Base-by-base conservation (phyloP, 345 rosid species). In the Geranium rotundifolium region DNA sequence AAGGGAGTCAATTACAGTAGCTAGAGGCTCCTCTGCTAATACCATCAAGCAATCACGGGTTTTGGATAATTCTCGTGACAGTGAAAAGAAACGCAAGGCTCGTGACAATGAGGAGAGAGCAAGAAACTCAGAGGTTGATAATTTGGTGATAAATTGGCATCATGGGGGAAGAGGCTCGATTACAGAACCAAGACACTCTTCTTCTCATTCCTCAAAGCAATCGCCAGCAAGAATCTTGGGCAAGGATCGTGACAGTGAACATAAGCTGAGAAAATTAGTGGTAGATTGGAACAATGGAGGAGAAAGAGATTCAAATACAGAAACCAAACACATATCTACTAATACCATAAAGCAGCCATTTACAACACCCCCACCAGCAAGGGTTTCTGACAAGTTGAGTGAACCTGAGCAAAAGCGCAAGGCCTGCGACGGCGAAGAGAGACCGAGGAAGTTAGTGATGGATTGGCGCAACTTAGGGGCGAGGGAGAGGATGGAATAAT, bases 131-230 rank as follows among this genome's bases (percentile, higher is more conserved):
- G 52, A 34, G 41, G 3, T 34, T 1, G 41, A 46, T 14, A 46
- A 12, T 9, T 3, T 46, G 52, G 52, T 14, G 52, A 46, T 46
- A 12, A 46, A 46, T 14, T 46, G 52, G 52, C 52, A 46, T 14
- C 0, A 12, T 46, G 52, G 52, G 3, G 52, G 52, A 46, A 66
- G 73, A 59, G 79, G 73, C 50, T 37, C 63, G 1, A 69, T 69
- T 39, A 8, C 77, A 27, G 81, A 79, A 63, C 71, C 72, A 62
- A 80, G 73, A 75, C 61, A 82, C 9, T 65, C 7, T 9, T 7
- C 82, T 69, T 56, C 84, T 60, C 71, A 67, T 70, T 67, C 70
- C 59, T 49, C 74, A 61, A 82, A 74, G 84, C 82, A 75, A 17
- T 70, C 88, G 0, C 84, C 88, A 16, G 64, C 90, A 14, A 75